Evolutionary conservation across 805 yeast species (phyloP).

Genomic region (Blastobotrys peoriensis): DNA sequence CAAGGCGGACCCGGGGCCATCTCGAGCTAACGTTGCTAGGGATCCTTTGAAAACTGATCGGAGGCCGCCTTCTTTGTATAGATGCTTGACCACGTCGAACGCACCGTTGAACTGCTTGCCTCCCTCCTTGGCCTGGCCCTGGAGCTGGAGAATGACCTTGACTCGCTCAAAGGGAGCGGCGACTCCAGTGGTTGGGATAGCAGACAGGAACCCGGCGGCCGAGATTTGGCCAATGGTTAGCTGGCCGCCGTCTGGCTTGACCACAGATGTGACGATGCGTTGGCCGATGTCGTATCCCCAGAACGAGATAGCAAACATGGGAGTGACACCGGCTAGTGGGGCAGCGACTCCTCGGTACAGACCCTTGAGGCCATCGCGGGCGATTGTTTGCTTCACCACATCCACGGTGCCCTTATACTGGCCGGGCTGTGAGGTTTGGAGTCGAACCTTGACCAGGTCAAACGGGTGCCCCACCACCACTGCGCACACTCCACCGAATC

Average conservation of each 20-base stretch:
- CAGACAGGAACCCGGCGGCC: conserved; percentile 90
- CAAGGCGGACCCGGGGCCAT: conserved; percentile 95
- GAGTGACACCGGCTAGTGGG: conserved; percentile 94
- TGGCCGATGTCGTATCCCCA: conserved; percentile 98
- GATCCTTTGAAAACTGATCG: conserved; percentile 86
- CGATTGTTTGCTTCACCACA: conserved; percentile 65
- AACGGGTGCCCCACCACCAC: conserved; percentile 96
- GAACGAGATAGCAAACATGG: conserved; percentile 96
- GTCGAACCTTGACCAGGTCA: conserved; percentile 84
- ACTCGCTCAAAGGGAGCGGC: conserved; percentile 98
- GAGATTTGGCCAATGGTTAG: conserved; percentile 68
- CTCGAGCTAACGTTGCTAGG: conserved; percentile 86
- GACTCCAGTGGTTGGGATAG: conserved; percentile 88
- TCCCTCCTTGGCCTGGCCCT: conserved; percentile 41
- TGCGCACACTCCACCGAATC: conserved; percentile 95
- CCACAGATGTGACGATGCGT: conserved; percentile 49
- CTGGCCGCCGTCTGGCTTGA: conserved; percentile 23
- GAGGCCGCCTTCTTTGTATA: conserved; percentile 76
- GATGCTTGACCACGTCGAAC: conserved; percentile 54
- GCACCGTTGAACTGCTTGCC: conserved; percentile 40
- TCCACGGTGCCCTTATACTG: conserved; percentile 53
- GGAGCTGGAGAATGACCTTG: conserved; percentile 87
- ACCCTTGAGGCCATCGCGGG: conserved; percentile 70
- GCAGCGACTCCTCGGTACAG: conserved; percentile 92
- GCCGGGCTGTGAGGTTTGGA: conserved; percentile 68